Evolutionary conservation across 306 rosid genomes (phyloP), one percentile per base, ranked within the genome.

Genomic region (Chamaecrista fasciculata): DNA sequence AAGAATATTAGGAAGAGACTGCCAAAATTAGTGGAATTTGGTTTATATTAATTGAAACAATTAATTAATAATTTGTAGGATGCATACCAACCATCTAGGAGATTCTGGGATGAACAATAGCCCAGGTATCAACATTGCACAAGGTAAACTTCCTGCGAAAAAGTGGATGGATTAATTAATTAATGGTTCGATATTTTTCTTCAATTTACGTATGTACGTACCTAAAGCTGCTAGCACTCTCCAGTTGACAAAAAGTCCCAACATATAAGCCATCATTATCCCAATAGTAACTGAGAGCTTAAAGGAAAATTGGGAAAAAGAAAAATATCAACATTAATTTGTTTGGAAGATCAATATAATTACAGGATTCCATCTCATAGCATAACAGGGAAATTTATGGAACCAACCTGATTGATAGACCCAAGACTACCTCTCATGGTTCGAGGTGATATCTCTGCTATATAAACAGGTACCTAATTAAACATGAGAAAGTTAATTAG

Each of bases 1-100:
- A 20, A 31, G 6, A 61, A 16, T 2, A 26, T 42, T 25, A n/a
- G 16, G 11, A 34, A 1, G 19, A 53, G 10, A 33, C n/a, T n/a
- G n/a, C n/a, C n/a, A n/a, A n/a, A n/a, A n/a, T n/a, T n/a, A n/a
- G n/a, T n/a, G n/a, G n/a, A n/a, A n/a, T n/a, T n/a, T n/a, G n/a
- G n/a, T n/a, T n/a, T n/a, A n/a, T n/a, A n/a, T n/a, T n/a, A n/a
- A n/a, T n/a, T n/a, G n/a, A n/a, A n/a, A n/a, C n/a, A n/a, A n/a
- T n/a, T n/a, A n/a, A n/a, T n/a, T n/a, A n/a, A 49, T 20, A 44
- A 9, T 42, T 60, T 5, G 15, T 69, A 5, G 39, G 83, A 83
- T 72, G 43, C 88, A 77, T 74, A 90, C 97, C 94, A 90, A 85
- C 95, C 95, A 90, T 70, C 97, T 84, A 56, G 97, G 97, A 58